A percentile compares a stretch with the other conserved stretches of the same genome.
Conservation (phyloP, 306 rosid species). For the Alnus rubra region DNA sequence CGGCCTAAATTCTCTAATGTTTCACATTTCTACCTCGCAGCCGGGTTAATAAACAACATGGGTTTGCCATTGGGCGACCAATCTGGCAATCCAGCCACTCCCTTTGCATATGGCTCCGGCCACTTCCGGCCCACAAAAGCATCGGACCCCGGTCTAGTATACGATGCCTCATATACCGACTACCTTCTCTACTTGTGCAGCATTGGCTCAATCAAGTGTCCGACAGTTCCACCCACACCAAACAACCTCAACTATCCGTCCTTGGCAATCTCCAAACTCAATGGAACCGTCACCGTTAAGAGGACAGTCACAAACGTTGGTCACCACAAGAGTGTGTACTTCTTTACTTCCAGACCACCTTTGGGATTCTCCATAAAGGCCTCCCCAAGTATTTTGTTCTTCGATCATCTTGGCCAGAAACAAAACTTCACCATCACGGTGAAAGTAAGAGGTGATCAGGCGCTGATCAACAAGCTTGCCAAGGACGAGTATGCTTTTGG, state of each 20-base stretch:
- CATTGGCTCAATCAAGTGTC: conserved; percentile 49
- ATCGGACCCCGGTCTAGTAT: conserved; percentile 81
- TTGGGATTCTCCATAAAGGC: conserved; percentile 53
- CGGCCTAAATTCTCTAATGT: background rate
- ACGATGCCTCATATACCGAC: conserved; percentile 76
- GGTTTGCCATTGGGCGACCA: conserved; percentile 62
- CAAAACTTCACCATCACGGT: conserved; percentile 61
- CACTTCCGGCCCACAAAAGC: conserved; percentile 73
- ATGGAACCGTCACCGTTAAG: conserved; percentile 33
- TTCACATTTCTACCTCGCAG: conserved; percentile 34
- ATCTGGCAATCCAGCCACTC: conserved; percentile 55
- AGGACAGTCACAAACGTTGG: conserved; percentile 89
- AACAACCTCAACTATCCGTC: conserved; percentile 81
- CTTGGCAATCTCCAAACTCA: conserved; percentile 61
- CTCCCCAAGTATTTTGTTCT: conserved; percentile 53
- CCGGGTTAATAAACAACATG: conserved; percentile 59
- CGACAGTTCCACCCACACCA: conserved; percentile 35
- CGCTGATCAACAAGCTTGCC: conserved; percentile 1
- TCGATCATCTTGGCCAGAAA: conserved; percentile 58
- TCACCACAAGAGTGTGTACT: conserved; percentile 47
- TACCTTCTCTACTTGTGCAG: conserved; percentile 64
- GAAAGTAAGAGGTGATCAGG: conserved; percentile 29
- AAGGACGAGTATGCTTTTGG: conserved; percentile 60
- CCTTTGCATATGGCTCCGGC: conserved; percentile 81
- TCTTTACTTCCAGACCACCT: conserved; percentile 54